These are phyloP conservation scores for Diaporthe velutina DNA, from an alignment of 2,329 filamentous ascomycete genomes.

Conservation along the genomic window DNA sequence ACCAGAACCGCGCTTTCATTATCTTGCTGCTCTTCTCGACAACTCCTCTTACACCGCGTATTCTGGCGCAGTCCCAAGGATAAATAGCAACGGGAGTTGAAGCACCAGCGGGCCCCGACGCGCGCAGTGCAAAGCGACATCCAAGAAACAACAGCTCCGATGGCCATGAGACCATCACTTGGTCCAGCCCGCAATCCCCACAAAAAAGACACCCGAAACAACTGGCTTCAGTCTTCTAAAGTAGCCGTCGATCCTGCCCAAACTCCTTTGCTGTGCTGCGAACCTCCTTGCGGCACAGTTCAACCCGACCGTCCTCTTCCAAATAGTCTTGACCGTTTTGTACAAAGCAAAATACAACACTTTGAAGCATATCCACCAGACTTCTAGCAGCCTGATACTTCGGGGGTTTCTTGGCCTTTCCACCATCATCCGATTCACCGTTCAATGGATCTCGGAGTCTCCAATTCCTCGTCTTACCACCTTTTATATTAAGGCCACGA, in stretches of 20 bases:
- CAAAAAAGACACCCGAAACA: not conserved
- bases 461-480: not conserved
- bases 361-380: constrained; percentile 3
- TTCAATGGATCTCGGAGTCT: not conserved
- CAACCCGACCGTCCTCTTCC: constrained; percentile 5
- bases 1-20: not conserved
- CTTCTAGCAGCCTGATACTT: not conserved
- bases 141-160: not conserved
- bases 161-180: not conserved
- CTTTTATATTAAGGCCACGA: not conserved
- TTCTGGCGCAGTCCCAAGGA: not conserved
- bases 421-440: not conserved
- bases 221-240: constrained; percentile 16
- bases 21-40: not conserved
- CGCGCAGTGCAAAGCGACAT: not conserved
- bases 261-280: constrained; percentile 28
- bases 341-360: constrained; percentile 12
- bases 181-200: not conserved
- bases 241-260: constrained; percentile 20
- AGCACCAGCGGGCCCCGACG: not conserved
- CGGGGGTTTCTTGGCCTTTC: not conserved
- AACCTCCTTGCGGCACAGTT: constrained; percentile 22
- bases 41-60: not conserved
- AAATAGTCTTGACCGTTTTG: constrained; percentile 3
- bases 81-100: not conserved